Conservation (phyloP, 2,329 filamentous ascomycete species). For the Aspergillus ibericus region DNA sequence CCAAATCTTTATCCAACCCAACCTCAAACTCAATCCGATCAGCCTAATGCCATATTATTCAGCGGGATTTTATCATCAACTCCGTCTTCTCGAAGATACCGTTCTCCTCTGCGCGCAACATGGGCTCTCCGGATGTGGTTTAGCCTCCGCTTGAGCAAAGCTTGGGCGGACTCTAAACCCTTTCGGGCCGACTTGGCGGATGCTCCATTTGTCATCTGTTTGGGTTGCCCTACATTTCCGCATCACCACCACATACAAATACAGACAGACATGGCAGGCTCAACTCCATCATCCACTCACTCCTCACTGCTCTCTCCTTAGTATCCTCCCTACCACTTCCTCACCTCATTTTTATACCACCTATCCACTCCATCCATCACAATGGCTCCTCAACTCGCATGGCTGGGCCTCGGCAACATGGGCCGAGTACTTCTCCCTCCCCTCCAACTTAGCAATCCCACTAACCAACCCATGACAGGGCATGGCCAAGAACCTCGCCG, state of each 20-base stretch:
- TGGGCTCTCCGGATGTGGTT: not conserved
- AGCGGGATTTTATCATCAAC: not conserved
- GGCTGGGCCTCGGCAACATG: conserved; percentile 4
- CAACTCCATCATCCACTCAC: not conserved
- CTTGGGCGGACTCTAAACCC: not conserved
- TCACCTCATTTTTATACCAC: not conserved
- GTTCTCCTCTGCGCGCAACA: not conserved
- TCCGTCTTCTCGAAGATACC: not conserved
- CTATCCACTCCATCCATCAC: not conserved
- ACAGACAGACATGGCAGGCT: not conserved
- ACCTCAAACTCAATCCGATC: not conserved
- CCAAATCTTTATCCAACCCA: not conserved
- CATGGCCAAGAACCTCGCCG: not conserved
- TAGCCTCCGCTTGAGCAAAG: not conserved
- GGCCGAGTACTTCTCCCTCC: not conserved
- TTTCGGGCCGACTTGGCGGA: not conserved
- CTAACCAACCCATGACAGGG: not conserved
- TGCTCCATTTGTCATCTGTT: not conserved
- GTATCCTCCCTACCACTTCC: not conserved
- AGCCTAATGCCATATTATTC: not conserved
- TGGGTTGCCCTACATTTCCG: no score
- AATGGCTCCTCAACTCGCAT: not conserved
- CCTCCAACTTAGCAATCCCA: no score
- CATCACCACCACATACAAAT: not conserved
- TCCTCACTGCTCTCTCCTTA: not conserved